These are phyloP conservation scores for Sextonia rubra DNA, from an alignment of 164 flowering plant genomes.

Conservation along the genomic window DNA sequence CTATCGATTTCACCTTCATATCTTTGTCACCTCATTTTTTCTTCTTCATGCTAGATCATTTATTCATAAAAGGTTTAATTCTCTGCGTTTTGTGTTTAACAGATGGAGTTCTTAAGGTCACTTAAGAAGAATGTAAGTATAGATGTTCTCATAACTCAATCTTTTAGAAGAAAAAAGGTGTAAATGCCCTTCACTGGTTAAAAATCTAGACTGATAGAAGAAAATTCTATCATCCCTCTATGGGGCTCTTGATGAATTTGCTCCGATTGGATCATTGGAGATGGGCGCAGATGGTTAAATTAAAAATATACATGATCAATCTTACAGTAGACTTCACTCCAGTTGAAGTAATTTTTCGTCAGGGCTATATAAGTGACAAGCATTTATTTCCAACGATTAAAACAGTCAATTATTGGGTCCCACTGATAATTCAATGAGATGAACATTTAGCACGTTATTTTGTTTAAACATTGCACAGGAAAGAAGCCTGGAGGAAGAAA, in stretches of 20 bases:
- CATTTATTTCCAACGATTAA: too few species aligned
- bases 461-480: conserved; percentile 8
- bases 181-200: too few species aligned
- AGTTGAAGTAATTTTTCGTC: too few species aligned
- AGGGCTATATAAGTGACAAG: too few species aligned
- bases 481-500: conserved; percentile 51
- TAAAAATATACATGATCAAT: too few species aligned
- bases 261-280: background rate
- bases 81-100: conserved; percentile 4
- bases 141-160: background rate
- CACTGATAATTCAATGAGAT: too few species aligned
- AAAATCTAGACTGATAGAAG: too few species aligned
- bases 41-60: background rate
- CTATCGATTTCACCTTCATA: background rate
- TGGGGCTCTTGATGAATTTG: background rate
- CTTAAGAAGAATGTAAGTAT: conserved; percentile 36
- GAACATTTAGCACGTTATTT: background rate
- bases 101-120: conserved; percentile 33
- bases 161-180: background rate
- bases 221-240: background rate
- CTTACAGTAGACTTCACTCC: too few species aligned
- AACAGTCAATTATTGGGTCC: too few species aligned
- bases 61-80: too few species aligned
- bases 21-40: background rate
- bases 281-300: background rate